phyloP scores from a whole-genome alignment of 805 yeast genomes.

The Maudiozyma barnettii region DNA sequence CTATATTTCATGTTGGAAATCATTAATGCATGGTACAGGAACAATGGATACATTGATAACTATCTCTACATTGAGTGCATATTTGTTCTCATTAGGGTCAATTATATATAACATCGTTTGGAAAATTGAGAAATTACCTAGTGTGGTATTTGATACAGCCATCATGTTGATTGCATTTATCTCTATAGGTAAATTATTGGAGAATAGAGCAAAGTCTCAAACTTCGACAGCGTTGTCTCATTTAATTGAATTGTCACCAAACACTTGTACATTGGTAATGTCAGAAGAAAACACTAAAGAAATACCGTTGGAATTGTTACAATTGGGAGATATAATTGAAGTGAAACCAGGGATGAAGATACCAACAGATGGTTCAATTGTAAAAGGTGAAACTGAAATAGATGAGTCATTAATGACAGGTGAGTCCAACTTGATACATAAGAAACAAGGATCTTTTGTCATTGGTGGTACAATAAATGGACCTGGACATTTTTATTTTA shows the following conservation, averaged over 20 bases:
- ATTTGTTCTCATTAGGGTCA: conserved; percentile 58
- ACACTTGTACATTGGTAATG: conserved; percentile 53
- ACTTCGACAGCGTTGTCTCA: conserved; percentile 83
- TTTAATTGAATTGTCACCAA: conserved; percentile 71
- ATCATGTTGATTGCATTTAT: conserved; percentile 79
- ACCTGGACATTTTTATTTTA: conserved; percentile 57
- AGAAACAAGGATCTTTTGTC: conserved; percentile 49
- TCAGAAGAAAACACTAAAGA: conserved; percentile 4
- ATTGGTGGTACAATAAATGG: conserved; percentile 92
- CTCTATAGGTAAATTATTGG: conserved; percentile 83
- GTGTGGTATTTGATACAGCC: conserved; percentile 74
- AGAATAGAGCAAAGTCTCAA: conserved; percentile 85
- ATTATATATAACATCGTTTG: conserved; percentile 40
- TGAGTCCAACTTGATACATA: conserved; percentile 70
- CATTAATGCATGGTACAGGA: conserved; percentile 59
- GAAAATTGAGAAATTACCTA: conserved; percentile 39
- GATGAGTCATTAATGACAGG: conserved; percentile 92
- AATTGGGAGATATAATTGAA: conserved; percentile 64
- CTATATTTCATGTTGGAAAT: conserved; percentile 51
- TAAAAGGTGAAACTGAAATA: conserved; percentile 70
- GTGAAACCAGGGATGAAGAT: conserved; percentile 79
- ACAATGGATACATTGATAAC: conserved; percentile 91
- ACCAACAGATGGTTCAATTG: conserved; percentile 84
- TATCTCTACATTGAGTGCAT: conserved; percentile 73
- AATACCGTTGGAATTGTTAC: conserved; percentile 70